Conservation (phyloP, 805 yeast genomes). For the Metschnikowia rubicola region DNA sequence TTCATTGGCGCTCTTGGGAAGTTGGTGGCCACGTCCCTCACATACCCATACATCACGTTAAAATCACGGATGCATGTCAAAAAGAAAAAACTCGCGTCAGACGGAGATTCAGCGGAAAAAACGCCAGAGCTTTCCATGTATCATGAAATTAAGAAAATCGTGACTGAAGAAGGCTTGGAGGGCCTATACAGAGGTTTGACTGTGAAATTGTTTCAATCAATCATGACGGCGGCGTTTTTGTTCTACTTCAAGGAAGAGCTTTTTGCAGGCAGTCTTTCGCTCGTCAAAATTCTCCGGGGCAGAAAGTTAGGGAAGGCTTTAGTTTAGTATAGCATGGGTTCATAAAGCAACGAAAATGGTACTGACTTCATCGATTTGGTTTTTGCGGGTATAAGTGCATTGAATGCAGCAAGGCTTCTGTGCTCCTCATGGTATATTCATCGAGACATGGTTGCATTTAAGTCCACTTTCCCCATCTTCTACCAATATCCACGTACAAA, state of each 20-base stretch:
- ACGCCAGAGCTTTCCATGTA: slow-evolving; percentile 38
- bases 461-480: too few species aligned
- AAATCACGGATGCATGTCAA: slow-evolving; percentile 82
- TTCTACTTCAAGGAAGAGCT: slow-evolving; percentile 89
- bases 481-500: too few species aligned
- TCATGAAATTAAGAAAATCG: slow-evolving; percentile 54
- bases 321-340: neutral
- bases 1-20: slow-evolving; percentile 87
- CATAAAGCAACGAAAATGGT: too few species aligned
- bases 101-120: slow-evolving; percentile 9
- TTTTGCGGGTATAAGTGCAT: too few species aligned
- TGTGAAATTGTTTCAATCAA: slow-evolving; percentile 78
- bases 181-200: slow-evolving; percentile 81
- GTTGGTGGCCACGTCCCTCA: slow-evolving; percentile 79
- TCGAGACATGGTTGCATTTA: too few species aligned
- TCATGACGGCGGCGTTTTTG: slow-evolving; percentile 83
- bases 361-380: too few species aligned
- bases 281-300: slow-evolving; percentile 41
- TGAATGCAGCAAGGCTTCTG: too few species aligned
- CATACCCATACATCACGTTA: slow-evolving; percentile 89
- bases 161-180: slow-evolving; percentile 65
- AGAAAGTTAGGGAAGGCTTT: slow-evolving; percentile 4
- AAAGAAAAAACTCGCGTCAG: slow-evolving; percentile 29
- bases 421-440: too few species aligned
- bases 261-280: slow-evolving; percentile 51